Percentiles rank a stretch among this genome's conserved stretches.
phyloP scores from a whole-genome alignment of 2,329 filamentous ascomycete genomes.

The Incumbomyces lentus region DNA sequence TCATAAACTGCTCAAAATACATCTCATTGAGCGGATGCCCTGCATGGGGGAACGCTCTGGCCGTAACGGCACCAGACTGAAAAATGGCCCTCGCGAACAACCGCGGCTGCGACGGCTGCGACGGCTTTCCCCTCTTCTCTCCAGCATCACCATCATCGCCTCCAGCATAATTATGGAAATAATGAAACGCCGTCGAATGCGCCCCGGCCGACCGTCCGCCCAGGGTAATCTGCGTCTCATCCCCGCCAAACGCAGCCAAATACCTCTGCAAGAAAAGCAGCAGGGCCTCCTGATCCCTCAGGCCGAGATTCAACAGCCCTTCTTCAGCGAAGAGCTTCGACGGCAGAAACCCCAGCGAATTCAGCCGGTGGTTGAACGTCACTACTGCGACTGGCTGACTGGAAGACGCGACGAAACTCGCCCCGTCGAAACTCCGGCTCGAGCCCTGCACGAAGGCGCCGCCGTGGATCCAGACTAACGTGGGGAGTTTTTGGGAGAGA shows the following conservation, averaged over 20 bases:
- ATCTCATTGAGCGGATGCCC: too few relatives aligned
- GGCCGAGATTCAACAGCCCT: slow-evolving; percentile 32
- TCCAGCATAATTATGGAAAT: too few relatives aligned
- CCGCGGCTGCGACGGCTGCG: too few relatives aligned
- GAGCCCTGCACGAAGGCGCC: slow-evolving; percentile 13
- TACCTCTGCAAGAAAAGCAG: slow-evolving; percentile 26
- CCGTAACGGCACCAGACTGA: too few relatives aligned
- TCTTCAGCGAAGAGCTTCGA: slow-evolving; percentile 6
- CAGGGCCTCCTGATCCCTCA: slow-evolving; percentile 30
- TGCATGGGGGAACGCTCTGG: too few relatives aligned
- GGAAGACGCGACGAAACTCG: slow-evolving; percentile 44
- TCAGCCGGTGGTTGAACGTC: slow-evolving; percentile 35
- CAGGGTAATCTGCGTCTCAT: slow-evolving; percentile 45
- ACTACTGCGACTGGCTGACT: slow-evolving; percentile 35
- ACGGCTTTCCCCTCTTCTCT: too few relatives aligned
- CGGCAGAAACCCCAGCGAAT: slow-evolving; percentile 33
- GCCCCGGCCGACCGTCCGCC: slow-evolving; percentile 14
- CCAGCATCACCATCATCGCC: too few relatives aligned
- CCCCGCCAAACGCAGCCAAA: slow-evolving; percentile 25
- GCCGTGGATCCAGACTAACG: slow-evolving; percentile 40
- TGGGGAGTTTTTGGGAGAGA: slow-evolving; percentile 21
- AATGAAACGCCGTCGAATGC: slow-evolving; percentile 27
- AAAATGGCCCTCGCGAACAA: too few relatives aligned
- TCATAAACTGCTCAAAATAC: too few relatives aligned
- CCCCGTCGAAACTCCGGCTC: slow-evolving; percentile 46